Percentiles rank a stretch among this genome's conserved stretches.
Evolutionary conservation across 306 rosid species (phyloP).

Genomic region (Lagenaria siceraria): DNA sequence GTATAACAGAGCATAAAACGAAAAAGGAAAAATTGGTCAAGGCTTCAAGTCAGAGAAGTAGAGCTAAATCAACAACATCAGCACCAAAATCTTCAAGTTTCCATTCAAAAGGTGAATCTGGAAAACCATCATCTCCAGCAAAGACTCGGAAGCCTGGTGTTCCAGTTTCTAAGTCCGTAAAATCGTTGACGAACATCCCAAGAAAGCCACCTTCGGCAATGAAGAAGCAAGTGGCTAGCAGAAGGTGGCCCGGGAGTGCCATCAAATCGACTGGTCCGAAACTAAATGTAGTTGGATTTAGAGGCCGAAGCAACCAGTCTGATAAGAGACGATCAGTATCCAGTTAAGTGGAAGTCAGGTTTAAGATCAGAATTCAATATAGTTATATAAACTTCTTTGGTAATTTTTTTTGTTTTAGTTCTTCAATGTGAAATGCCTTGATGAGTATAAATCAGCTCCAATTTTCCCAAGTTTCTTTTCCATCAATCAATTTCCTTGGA

Average conservation of each 20-base stretch:
- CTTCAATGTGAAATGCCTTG: not conserved
- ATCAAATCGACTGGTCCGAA: constrained; percentile 45
- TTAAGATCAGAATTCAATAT: not conserved
- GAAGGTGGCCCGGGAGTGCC: constrained; percentile 15
- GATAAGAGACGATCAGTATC: constrained; percentile 34
- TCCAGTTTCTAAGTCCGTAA: constrained; percentile 9
- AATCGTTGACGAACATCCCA: constrained; percentile 13
- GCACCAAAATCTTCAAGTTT: constrained; percentile 7
- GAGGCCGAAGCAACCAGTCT: constrained; percentile 48
- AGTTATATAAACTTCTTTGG: not conserved
- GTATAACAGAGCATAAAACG: constrained; percentile 43
- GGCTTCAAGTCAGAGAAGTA: constrained; percentile 30
- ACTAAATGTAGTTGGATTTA: constrained; percentile 72
- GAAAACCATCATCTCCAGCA: constrained; percentile 8
- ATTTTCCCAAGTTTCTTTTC: not conserved
- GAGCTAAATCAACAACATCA: constrained; percentile 9
- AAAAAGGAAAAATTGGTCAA: constrained; percentile 25
- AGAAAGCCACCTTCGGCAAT: constrained; percentile 30
- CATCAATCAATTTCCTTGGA: not conserved
- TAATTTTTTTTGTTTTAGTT: not conserved
- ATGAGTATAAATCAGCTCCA: not conserved
- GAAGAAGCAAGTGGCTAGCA: constrained; percentile 28
- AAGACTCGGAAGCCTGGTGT: constrained; percentile 28
- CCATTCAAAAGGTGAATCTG: constrained; percentile 15
- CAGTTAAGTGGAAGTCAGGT: constrained; percentile 12